These are phyloP conservation scores for Exophiala oligosperma DNA, from an alignment of 2,329 filamentous ascomycete genomes.

Conservation along the genomic window DNA sequence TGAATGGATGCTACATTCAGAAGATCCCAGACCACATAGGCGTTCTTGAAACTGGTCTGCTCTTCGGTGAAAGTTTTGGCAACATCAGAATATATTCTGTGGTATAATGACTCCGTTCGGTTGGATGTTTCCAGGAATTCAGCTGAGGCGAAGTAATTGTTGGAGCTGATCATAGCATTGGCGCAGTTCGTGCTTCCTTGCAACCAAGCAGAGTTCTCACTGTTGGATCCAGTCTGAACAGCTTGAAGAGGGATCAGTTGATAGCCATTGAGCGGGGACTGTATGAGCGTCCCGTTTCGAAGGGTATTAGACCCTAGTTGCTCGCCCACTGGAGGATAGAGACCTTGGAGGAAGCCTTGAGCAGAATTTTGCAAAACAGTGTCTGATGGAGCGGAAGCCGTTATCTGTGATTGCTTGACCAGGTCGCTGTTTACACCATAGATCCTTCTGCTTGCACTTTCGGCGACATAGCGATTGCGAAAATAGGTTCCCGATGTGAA, in stretches of 20 bases:
- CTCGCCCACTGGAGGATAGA: slow-evolving; percentile 75
- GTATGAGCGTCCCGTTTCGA: slow-evolving; percentile 66
- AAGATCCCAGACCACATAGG: slow-evolving; percentile 65
- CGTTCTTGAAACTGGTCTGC: slow-evolving; percentile 59
- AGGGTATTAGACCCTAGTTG: slow-evolving; percentile 59
- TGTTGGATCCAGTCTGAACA: slow-evolving; percentile 60
- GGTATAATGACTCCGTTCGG: slow-evolving; percentile 56
- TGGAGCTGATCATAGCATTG: slow-evolving; percentile 58
- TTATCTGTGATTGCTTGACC: slow-evolving; percentile 69
- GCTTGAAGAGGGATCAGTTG: slow-evolving; percentile 77
- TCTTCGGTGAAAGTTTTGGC: slow-evolving; percentile 51
- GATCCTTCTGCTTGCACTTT: slow-evolving; percentile 61
- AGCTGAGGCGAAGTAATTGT: slow-evolving; percentile 56
- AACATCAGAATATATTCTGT: slow-evolving; percentile 51
- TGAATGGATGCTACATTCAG: slow-evolving; percentile 65
- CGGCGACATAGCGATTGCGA: slow-evolving; percentile 70
- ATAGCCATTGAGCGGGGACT: slow-evolving; percentile 73
- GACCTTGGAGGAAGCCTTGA: slow-evolving; percentile 71
- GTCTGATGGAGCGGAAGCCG: slow-evolving; percentile 70
- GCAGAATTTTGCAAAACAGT: slow-evolving; percentile 79
- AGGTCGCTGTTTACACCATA: slow-evolving; percentile 64
- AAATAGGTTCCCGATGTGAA: slow-evolving; percentile 73
- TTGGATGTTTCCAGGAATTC: slow-evolving; percentile 52
- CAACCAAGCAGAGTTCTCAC: slow-evolving; percentile 58
- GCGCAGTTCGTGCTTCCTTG: slow-evolving; percentile 58